Conservation (phyloP, 179 eudicot genomes). For the Camellia oleifera region DNA sequence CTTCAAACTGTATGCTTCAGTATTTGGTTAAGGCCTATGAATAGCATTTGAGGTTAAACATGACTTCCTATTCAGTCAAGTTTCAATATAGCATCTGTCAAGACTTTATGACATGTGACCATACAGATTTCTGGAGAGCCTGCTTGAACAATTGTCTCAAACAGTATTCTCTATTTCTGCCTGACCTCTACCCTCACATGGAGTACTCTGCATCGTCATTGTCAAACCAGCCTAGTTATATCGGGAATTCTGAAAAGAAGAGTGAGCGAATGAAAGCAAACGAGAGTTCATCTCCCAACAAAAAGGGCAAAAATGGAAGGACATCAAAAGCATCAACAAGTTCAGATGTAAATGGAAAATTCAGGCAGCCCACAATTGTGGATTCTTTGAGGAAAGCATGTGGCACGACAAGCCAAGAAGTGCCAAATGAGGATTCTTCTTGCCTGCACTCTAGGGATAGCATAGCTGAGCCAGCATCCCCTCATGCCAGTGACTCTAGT, state of each 20-base stretch:
- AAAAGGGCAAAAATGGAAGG: constrained; percentile 28
- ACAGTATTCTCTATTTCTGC: constrained; percentile 33
- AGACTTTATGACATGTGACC: neutral
- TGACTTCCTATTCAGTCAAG: neutral
- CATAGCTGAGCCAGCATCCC: constrained; percentile 23
- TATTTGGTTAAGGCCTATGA: neutral
- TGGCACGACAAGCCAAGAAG: constrained; percentile 26
- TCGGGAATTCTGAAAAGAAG: constrained; percentile 22
- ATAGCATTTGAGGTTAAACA: neutral
- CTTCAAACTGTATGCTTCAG: neutral
- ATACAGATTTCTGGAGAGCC: constrained; percentile 51
- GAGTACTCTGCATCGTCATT: constrained; percentile 25
- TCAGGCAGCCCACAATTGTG: constrained; percentile 40
- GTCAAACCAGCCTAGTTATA: constrained; percentile 17
- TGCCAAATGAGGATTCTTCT: constrained; percentile 25
- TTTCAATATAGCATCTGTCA: neutral
- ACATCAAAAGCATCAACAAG: constrained; percentile 27
- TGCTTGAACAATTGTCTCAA: constrained; percentile 42
- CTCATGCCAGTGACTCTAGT: constrained; percentile 20
- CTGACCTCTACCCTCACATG: constrained; percentile 40
- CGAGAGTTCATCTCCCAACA: constrained; percentile 25
- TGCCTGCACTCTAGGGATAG: constrained; percentile 20
- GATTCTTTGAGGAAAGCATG: constrained; percentile 47
- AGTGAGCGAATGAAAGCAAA: constrained; percentile 23
- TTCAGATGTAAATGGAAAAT: constrained; percentile 29